A percentile compares a stretch with the other conserved stretches of the same genome.
phyloP scores from a whole-genome alignment of 1,284 basidiomycete genomes.

The Irpex sp. region DNA sequence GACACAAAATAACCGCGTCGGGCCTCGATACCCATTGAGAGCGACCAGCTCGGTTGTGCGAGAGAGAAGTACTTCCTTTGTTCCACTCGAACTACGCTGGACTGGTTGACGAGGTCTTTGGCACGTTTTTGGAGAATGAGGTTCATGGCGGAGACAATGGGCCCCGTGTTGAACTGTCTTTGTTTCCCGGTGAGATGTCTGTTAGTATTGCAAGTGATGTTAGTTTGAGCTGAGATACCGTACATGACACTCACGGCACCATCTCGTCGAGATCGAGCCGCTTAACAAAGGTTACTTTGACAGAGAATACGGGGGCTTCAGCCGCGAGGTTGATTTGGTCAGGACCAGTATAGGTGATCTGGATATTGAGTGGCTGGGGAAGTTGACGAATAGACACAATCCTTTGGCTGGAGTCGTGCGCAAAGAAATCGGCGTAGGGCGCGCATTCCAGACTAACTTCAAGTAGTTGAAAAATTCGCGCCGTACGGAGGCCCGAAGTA shows the following conservation, averaged over 20 bases:
- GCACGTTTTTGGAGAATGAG: conserved; percentile 58
- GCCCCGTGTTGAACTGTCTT: conserved; percentile 42
- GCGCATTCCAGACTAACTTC: conserved; percentile 40
- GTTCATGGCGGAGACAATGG: conserved; percentile 58
- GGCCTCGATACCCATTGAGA: conserved; percentile 50
- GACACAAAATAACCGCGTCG: conserved; percentile 66
- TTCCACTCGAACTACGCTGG: conserved; percentile 43
- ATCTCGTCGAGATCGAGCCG: conserved; percentile 27
- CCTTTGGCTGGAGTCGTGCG: conserved; percentile 56
- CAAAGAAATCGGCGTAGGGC: conserved; percentile 41
- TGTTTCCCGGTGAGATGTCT: conserved; percentile 51
- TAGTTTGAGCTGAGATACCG: not conserved
- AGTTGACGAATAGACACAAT: conserved; percentile 51
- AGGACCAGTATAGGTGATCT: conserved; percentile 49
- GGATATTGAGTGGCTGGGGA: conserved; percentile 50
- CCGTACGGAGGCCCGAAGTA: conserved; percentile 39
- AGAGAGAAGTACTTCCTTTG: conserved; percentile 61
- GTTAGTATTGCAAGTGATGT: not conserved
- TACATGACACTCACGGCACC: conserved; percentile 32
- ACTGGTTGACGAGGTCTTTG: conserved; percentile 33
- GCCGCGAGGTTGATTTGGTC: conserved; percentile 38
- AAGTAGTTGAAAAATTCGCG: conserved; percentile 53
- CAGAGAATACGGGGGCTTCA: conserved; percentile 38
- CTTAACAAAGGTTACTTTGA: not conserved
- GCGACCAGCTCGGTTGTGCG: conserved; percentile 15